Conservation (phyloP, 306 rosid species). For the Cajanus cajan region DNA sequence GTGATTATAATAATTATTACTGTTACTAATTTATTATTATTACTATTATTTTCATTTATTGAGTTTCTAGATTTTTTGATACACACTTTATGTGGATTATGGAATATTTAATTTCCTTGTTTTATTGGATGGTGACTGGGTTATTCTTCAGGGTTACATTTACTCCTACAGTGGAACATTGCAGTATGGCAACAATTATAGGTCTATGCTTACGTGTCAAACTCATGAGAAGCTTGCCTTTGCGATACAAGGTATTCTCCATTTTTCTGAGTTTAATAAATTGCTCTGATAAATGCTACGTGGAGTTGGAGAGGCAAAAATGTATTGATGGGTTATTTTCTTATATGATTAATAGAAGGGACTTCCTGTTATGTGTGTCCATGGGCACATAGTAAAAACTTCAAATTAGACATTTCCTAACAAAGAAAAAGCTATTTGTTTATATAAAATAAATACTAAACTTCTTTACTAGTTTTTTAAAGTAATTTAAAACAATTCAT, state of each 20-base stretch:
- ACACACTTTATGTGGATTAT: background rate
- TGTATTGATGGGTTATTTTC: background rate
- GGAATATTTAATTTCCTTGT: background rate
- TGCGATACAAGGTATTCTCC: conserved; percentile 70
- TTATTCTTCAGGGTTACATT: conserved; percentile 71
- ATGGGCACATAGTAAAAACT: background rate
- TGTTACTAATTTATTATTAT: background rate
- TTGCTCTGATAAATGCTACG: background rate
- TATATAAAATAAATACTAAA: background rate
- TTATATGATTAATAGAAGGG: conserved; percentile 4
- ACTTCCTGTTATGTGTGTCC: background rate
- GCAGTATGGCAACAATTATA: conserved; percentile 93
- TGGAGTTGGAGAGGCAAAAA: conserved; percentile 11
- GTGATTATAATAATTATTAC: background rate
- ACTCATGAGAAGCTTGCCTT: conserved; percentile 85
- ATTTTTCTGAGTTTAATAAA: background rate
- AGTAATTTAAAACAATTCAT: background rate
- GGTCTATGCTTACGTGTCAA: conserved; percentile 92
- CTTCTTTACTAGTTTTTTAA: background rate
- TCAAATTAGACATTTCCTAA: background rate
- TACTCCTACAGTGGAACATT: conserved; percentile 95
- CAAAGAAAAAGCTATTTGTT: background rate
- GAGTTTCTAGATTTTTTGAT: background rate
- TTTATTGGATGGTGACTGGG: background rate
- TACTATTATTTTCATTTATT: background rate